A percentile compares a stretch with the other conserved stretches of the same genome.
Evolutionary conservation across 768 basidiomycete genomes (phyloP).

Genomic region (Amanita subjunquillea): DNA sequence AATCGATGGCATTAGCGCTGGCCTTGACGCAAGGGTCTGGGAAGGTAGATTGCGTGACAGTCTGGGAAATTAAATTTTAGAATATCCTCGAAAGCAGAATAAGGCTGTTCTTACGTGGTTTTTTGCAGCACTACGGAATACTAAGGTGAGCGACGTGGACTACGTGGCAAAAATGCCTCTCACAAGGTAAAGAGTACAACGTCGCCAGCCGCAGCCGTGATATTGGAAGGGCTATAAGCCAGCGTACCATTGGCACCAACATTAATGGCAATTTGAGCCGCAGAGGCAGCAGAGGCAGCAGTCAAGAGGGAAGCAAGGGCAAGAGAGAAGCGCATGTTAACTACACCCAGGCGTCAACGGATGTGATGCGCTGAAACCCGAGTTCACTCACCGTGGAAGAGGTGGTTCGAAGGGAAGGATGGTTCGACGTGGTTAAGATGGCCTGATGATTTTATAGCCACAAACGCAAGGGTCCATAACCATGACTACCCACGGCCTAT

Average conservation of each 20-base stretch:
- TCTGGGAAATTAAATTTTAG: conserved; percentile 18
- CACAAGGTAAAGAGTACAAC: conserved; percentile 44
- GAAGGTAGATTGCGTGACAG: conserved; percentile 54
- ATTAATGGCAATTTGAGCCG: conserved; percentile 23
- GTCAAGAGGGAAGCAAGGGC: conserved; percentile 28
- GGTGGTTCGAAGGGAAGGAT: not conserved
- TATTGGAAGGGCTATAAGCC: conserved; percentile 24
- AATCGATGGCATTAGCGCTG: conserved; percentile 34
- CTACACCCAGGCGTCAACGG: conserved; percentile 9
- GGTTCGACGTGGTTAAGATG: not conserved
- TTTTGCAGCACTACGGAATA: not conserved
- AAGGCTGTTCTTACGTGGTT: conserved; percentile 5
- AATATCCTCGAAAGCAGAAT: not conserved
- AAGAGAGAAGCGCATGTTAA: conserved; percentile 42
- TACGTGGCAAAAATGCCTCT: conserved; percentile 10
- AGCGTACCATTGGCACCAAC: conserved; percentile 35
- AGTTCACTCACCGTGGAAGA: conserved; percentile 5
- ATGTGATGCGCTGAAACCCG: conserved; percentile 7
- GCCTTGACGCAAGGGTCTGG: conserved; percentile 35
- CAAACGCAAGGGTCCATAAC: not conserved
- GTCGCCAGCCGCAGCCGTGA: conserved; percentile 36
- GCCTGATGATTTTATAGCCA: not conserved
- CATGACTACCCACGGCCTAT: not conserved
- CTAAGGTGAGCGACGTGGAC: not conserved
- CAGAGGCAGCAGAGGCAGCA: conserved; percentile 27